phyloP scores from a whole-genome alignment of 2,329 filamentous ascomycete genomes.

The Hypoxylon rubiginosum region DNA sequence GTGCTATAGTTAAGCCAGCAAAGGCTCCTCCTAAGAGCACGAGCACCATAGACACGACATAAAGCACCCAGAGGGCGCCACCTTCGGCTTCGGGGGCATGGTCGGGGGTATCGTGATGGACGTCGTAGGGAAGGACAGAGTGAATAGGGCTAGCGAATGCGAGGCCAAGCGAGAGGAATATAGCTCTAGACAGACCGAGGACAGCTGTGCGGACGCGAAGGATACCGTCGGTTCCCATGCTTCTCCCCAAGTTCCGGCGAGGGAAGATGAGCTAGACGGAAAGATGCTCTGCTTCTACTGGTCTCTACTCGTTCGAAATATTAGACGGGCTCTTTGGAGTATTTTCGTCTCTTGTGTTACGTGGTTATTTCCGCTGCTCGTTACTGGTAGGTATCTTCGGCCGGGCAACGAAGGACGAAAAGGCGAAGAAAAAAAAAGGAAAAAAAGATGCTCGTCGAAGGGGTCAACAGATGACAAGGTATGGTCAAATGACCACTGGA shows the following conservation, averaged over 20 bases:
- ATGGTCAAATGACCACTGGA: conserved; percentile 28
- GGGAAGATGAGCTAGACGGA: conserved; percentile 4
- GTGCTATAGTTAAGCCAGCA: conserved; percentile 89
- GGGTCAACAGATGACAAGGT: conserved; percentile 13
- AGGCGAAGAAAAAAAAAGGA: not conserved
- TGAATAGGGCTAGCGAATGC: conserved; percentile 64
- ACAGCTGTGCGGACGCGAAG: conserved; percentile 62
- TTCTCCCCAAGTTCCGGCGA: conserved; percentile 30
- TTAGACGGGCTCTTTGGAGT: not conserved
- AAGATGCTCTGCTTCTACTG: not conserved
- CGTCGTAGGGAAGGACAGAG: conserved; percentile 44
- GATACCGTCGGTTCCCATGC: conserved; percentile 49
- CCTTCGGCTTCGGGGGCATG: conserved; percentile 68
- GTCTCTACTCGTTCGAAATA: conserved; percentile 3
- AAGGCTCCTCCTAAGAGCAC: conserved; percentile 93
- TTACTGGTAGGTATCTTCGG: not conserved
- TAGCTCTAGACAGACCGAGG: conserved; percentile 62
- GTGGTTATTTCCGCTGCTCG: conserved; percentile 15
- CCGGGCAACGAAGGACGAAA: conserved; percentile 12
- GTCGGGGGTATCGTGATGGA: conserved; percentile 54
- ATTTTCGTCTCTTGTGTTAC: conserved; percentile 11
- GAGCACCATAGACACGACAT: conserved; percentile 81
- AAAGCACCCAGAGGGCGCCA: conserved; percentile 82
- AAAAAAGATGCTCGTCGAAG: not conserved
- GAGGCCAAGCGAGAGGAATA: conserved; percentile 51